Conservation (phyloP, 176 grass and related monocot species). For the Eleusine coracana region DNA sequence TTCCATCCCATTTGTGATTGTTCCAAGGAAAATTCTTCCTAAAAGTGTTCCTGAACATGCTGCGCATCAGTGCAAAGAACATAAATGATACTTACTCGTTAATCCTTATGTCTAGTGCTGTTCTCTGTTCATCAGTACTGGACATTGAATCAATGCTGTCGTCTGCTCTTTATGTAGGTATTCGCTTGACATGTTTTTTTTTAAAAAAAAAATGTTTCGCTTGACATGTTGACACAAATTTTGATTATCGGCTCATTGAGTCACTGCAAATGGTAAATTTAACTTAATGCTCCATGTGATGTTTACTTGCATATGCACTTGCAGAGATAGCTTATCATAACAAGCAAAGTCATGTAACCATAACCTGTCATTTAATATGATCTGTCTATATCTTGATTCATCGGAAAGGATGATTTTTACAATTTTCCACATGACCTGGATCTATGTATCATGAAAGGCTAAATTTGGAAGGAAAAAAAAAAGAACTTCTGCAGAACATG, state of each 20-base stretch:
- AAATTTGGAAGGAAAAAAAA: constrained; percentile 22
- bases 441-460: background rate
- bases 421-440: constrained; percentile 3
- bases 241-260: background rate
- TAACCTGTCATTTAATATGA: background rate
- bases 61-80: background rate
- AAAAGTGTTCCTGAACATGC: background rate
- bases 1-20: background rate
- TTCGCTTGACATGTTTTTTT: background rate
- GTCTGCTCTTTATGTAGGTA: background rate
- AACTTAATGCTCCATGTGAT: background rate
- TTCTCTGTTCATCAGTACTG: background rate
- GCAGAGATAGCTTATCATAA: background rate
- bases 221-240: background rate
- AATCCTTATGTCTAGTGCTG: background rate
- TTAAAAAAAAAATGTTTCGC: background rate
- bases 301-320: background rate
- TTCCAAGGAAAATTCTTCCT: background rate
- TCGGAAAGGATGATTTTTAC: background rate
- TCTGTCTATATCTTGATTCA: constrained; percentile 14
- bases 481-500: constrained; percentile 1
- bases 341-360: background rate
- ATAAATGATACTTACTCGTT: background rate
- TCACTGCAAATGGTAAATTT: background rate
- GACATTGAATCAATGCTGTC: background rate